phyloP scores from a whole-genome alignment of 768 basidiomycete species.

The Suillus clintonianus region DNA sequence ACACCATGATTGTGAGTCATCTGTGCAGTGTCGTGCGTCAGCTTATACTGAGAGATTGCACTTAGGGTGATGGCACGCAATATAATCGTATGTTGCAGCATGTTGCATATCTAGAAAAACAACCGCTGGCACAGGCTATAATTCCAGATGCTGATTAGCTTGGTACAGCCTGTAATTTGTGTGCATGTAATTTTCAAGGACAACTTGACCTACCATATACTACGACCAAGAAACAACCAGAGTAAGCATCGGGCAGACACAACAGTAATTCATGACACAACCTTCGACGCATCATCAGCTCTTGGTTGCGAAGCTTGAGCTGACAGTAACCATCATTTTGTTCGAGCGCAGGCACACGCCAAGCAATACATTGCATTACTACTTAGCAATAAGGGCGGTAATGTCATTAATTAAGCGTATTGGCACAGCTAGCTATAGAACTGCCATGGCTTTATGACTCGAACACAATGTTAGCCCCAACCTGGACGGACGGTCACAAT shows the following conservation, averaged over 20 bases:
- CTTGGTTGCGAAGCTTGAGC: background rate
- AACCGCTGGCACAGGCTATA: slow-evolving; percentile 13
- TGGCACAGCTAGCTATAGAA: slow-evolving; percentile 14
- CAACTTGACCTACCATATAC: no score
- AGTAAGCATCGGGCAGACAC: no score
- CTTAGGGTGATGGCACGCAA: slow-evolving; percentile 29
- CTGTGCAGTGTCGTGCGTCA: background rate
- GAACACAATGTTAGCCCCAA: slow-evolving; percentile 75
- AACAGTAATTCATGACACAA: background rate
- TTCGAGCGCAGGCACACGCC: background rate
- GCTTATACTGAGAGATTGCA: background rate
- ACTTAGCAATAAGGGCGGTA: background rate
- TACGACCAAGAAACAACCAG: no score
- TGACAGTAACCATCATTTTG: background rate
- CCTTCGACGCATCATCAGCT: background rate
- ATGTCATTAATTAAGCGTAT: slow-evolving; percentile 1
- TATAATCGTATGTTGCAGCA: slow-evolving; percentile 15
- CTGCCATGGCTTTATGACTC: slow-evolving; percentile 52
- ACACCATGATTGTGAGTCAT: slow-evolving; percentile 29
- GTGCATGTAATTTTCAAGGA: no score
- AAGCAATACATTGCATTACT: background rate
- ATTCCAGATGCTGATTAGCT: slow-evolving; percentile 7
- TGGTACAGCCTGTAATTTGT: background rate
- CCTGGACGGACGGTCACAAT: slow-evolving; percentile 34
- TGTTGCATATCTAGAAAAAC: slow-evolving; percentile 23